Conservation (phyloP, 768 basidiomycete genomes). For the Filobasidium wieringae region DNA sequence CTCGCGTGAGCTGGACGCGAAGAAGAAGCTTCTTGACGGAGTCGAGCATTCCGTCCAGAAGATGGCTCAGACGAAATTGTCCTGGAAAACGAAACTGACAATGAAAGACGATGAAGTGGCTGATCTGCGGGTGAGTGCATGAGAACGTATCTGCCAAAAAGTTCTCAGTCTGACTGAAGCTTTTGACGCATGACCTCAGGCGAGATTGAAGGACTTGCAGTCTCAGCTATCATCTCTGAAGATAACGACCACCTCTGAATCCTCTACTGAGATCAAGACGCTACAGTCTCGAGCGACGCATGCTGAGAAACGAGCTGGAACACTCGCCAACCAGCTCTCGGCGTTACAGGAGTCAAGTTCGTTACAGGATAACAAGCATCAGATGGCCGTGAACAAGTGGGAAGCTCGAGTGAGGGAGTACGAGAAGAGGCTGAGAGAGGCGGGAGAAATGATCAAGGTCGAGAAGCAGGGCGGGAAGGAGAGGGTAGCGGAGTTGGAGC, state of each 20-base stretch:
- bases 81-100: slow-evolving; percentile 72
- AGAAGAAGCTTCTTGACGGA: slow-evolving; percentile 86
- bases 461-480: slow-evolving; percentile 92
- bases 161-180: too few species aligned
- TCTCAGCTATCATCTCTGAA: slow-evolving; percentile 55
- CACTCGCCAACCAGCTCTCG: slow-evolving; percentile 69
- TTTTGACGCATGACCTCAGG: slow-evolving; percentile 41
- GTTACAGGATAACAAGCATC: slow-evolving; percentile 57
- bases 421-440: slow-evolving; percentile 62
- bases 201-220: slow-evolving; percentile 61
- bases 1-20: slow-evolving; percentile 71
- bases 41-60: slow-evolving; percentile 77
- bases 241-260: slow-evolving; percentile 47
- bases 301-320: slow-evolving; percentile 76
- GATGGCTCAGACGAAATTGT: slow-evolving; percentile 63
- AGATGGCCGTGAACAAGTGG: slow-evolving; percentile 73
- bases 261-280: slow-evolving; percentile 59
- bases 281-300: slow-evolving; percentile 63
- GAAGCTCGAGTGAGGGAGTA: slow-evolving; percentile 91
- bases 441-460: slow-evolving; percentile 83
- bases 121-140: slow-evolving; percentile 55
- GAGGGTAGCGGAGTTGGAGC: slow-evolving; percentile 35
- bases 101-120: slow-evolving; percentile 83
- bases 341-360: slow-evolving; percentile 76
- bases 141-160: background rate